Percentiles rank a stretch among this genome's conserved stretches.
Evolutionary conservation across 2,329 filamentous ascomycete genomes (phyloP).

Genomic region (Pyricularia pennisetigena): DNA sequence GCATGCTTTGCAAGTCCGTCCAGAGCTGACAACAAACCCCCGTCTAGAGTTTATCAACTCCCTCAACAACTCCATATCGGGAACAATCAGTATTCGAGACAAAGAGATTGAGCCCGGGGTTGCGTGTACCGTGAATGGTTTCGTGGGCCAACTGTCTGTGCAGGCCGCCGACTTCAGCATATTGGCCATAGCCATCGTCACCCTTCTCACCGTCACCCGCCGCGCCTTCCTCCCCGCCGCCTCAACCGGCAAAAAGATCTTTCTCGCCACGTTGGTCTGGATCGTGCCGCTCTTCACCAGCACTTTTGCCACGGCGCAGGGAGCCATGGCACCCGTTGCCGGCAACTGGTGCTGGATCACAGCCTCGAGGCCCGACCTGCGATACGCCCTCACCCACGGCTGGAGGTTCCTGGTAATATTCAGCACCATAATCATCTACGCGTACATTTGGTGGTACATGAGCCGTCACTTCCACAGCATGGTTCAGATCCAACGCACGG

Average conservation of each 20-base stretch:
- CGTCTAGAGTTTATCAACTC: slow-evolving; percentile 28
- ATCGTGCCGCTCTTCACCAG: slow-evolving; percentile 27
- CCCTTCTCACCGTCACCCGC: slow-evolving; percentile 12
- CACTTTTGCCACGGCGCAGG: slow-evolving; percentile 17
- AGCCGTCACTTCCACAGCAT: not conserved
- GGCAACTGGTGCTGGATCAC: slow-evolving; percentile 5
- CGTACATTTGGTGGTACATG: not conserved
- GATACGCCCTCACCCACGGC: slow-evolving; percentile 2
- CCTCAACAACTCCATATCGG: slow-evolving; percentile 30
- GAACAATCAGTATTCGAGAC: slow-evolving; percentile 21
- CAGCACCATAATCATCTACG: slow-evolving; percentile 2
- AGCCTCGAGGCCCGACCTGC: not conserved
- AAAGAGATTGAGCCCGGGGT: slow-evolving; percentile 16
- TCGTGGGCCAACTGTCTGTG: slow-evolving; percentile 33
- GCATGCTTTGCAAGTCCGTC: not conserved
- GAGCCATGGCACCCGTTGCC: slow-evolving; percentile 21
- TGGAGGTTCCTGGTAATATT: slow-evolving; percentile 2
- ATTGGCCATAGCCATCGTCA: slow-evolving; percentile 30
- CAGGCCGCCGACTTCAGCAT: slow-evolving; percentile 32
- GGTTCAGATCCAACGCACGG: not conserved
- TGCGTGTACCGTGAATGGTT: slow-evolving; percentile 31
- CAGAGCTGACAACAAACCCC: not conserved
- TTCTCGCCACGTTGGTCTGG: slow-evolving; percentile 28
- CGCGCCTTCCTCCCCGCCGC: slow-evolving; percentile 21
- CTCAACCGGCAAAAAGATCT: slow-evolving; percentile 17